Evolutionary conservation across 2,329 filamentous ascomycete species (phyloP).

Genomic region (Fusarium equiseti): DNA sequence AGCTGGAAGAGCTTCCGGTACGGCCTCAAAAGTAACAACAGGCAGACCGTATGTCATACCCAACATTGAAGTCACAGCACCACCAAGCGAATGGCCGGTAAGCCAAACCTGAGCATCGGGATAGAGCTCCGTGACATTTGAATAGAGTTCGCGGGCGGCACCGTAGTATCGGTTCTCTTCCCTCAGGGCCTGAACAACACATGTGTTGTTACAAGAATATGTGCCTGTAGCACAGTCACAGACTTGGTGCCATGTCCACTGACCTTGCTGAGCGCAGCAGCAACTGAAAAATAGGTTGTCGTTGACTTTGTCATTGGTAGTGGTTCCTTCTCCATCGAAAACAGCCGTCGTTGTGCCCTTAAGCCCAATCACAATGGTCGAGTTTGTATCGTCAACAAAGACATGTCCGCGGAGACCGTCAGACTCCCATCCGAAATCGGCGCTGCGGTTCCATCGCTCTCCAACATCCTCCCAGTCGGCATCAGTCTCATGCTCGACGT

Average conservation of each 20-base stretch:
- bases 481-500: conserved; percentile 77
- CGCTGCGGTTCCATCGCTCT: conserved; percentile 83
- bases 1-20: conserved; percentile 90
- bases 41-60: conserved; percentile 92
- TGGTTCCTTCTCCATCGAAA: conserved; percentile 97
- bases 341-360: conserved; percentile 93
- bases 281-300: conserved; percentile 99
- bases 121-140: conserved; percentile 91
- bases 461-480: conserved; percentile 88
- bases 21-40: conserved; percentile 91
- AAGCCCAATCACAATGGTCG: conserved; percentile 88
- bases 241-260: conserved; percentile 89
- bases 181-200: conserved; percentile 78
- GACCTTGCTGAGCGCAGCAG: conserved; percentile 94
- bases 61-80: conserved; percentile 87
- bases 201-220: conserved; percentile 93
- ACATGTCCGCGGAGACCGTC: conserved; percentile 94
- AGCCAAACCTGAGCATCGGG: conserved; percentile 89
- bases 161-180: conserved; percentile 93
- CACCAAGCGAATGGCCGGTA: conserved; percentile 91
- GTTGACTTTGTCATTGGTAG: conserved; percentile 96
- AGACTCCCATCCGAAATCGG: conserved; percentile 90
- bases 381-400: conserved; percentile 87
- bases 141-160: conserved; percentile 88
- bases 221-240: conserved; percentile 91